These are phyloP conservation scores for Cajanus cajan DNA, from an alignment of 306 rosid genomes.

Conservation along the genomic window DNA sequence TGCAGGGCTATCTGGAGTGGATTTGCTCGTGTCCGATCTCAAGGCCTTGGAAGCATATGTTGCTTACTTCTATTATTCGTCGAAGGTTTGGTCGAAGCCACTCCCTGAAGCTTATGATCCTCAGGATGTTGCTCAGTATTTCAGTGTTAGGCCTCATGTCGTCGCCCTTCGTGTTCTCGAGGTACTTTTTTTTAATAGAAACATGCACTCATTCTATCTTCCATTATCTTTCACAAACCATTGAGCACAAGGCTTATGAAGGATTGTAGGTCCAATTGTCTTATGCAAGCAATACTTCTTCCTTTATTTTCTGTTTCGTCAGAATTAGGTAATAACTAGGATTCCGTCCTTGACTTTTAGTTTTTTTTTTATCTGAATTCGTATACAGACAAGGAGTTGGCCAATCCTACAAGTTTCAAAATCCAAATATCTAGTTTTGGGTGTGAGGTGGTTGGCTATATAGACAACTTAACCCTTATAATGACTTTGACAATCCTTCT, in stretches of 20 bases:
- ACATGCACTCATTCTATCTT: neutral
- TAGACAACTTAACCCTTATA: neutral
- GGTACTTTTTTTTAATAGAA: conserved; percentile 44
- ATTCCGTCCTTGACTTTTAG: neutral
- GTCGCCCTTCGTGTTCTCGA: conserved; percentile 76
- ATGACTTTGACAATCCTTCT: neutral
- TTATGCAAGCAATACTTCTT: conserved; percentile 2
- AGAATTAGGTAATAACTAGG: neutral
- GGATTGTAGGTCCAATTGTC: neutral
- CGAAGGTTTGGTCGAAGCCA: conserved; percentile 87
- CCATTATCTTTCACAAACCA: neutral
- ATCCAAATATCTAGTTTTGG: neutral
- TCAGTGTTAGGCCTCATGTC: conserved; percentile 76
- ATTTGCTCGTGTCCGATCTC: conserved; percentile 79
- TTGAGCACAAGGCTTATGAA: neutral
- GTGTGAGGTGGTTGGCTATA: neutral
- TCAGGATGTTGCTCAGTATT: conserved; percentile 67
- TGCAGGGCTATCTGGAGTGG: conserved; percentile 72
- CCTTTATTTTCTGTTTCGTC: neutral
- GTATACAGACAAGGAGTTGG: neutral
- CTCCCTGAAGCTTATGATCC: conserved; percentile 90
- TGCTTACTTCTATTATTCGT: conserved; percentile 57
- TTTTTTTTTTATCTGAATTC: neutral
- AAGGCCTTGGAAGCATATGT: conserved; percentile 84
- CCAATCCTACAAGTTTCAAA: neutral